phyloP scores from a whole-genome alignment of 306 rosid species.

The Pyrus betulifolia region DNA sequence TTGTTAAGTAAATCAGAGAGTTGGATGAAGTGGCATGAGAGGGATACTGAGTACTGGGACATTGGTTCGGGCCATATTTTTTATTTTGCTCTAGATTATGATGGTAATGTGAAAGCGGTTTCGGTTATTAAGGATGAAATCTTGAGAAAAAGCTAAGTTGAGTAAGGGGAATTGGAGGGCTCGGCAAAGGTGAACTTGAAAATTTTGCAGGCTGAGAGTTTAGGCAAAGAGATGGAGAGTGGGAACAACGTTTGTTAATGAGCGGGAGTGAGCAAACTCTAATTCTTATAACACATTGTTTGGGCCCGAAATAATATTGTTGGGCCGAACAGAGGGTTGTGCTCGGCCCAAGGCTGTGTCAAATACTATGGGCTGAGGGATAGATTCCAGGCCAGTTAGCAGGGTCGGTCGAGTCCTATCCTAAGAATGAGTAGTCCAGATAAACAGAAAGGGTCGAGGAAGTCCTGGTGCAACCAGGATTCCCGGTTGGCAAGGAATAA shows the following conservation, averaged over 20 bases:
- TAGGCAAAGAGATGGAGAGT: slow-evolving; percentile 72
- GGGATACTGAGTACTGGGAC: slow-evolving; percentile 77
- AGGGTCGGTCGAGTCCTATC: too few relatives aligned
- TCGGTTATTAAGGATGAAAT: slow-evolving; percentile 63
- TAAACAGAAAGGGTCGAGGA: too few relatives aligned
- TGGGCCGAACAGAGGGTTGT: too few relatives aligned
- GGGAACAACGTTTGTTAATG: slow-evolving; percentile 56
- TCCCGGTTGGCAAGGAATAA: too few relatives aligned
- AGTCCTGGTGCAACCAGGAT: too few relatives aligned
- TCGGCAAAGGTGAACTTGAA: slow-evolving; percentile 38
- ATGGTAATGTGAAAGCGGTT: slow-evolving; percentile 49
- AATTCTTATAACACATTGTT: too few relatives aligned
- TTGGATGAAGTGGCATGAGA: slow-evolving; percentile 71
- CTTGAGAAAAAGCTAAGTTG: slow-evolving; percentile 39
- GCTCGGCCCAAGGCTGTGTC: too few relatives aligned
- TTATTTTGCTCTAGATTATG: slow-evolving; percentile 45
- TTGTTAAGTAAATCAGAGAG: slow-evolving; percentile 52
- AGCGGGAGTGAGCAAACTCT: slow-evolving; percentile 10
- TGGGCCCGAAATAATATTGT: too few relatives aligned
- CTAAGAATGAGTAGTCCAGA: too few relatives aligned
- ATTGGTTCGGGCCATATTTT: slow-evolving; percentile 68
- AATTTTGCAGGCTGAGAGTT: slow-evolving; percentile 45
- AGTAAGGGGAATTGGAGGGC: slow-evolving; percentile 31
- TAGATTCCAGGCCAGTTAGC: too few relatives aligned
- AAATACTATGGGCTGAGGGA: too few relatives aligned